Evolutionary conservation across 1,284 basidiomycete species (phyloP), one percentile per base, ranked within the genome.

Genomic region (Peniophora sp.): DNA sequence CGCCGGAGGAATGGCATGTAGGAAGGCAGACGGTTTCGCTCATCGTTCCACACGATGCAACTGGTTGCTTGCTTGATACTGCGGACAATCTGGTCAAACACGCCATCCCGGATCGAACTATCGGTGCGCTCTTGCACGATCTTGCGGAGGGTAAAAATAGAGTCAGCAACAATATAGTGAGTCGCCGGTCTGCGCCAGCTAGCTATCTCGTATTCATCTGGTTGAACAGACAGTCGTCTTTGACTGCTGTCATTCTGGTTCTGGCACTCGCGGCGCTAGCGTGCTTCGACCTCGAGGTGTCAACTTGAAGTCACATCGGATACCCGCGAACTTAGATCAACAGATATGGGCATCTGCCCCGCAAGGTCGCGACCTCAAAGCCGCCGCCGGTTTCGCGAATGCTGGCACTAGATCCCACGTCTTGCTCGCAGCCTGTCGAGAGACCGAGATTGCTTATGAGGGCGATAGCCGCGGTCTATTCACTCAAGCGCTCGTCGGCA

Each of bases 231-330:
- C 43, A 20, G 43, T 45, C 10, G 23, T 45, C 18, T 45, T 45
- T 20, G 43, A 45, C 23, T 45, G 43, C n/a, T 45, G 43, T n/a
- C 43, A 45, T 24, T 45, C 43, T 20, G 43, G 20, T 14, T 45
- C 43, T 9, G 43, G 43, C 12, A 45, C 43, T 3, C 43, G 43
- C 17, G 43, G 20, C 18, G 9, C 20, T 8, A 14, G 10, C 18
- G 8, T 23, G 22, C 23, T 15, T 24, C 23, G 43, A 5, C 15
- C n/a, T 8, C 15, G 43, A 8, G n/a, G 20, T 23, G 20, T 15
- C 43, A 20, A 18, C 22, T n/a, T n/a, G n/a, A n/a, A n/a, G n/a
- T 24, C 18, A 45, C 18, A 20, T 24, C 14, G 23, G 3, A 20
- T 22, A 22, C 18, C n/a, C 8, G 23, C 18, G 6, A 6, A 24